Evolutionary conservation across 2,329 filamentous ascomycete genomes (phyloP), one percentile per base, ranked within the genome.

Genomic region (Chaetomiaceae sp.): DNA sequence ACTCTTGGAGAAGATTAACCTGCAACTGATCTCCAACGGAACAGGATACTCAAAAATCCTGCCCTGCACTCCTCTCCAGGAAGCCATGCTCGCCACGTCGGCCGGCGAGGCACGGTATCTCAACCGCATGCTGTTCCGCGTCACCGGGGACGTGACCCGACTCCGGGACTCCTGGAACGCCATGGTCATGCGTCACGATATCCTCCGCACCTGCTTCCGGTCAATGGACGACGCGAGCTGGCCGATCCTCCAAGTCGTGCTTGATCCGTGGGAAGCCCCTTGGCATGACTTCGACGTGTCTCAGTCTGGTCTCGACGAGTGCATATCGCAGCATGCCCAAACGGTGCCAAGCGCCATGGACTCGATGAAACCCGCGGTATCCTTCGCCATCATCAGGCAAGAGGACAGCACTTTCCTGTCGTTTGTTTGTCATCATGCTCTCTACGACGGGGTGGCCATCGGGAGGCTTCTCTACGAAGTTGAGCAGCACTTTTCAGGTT

Each of bases 381-480:
- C 73, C 4, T 69, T 78, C 46, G 75, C 72, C 0, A 47, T 75
- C 0, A 68, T 82, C 20, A 58, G 60, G 9, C 61, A 68, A 1
- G 61, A 62, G 6, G 65, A 61, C 0, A 64, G 57, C 0, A 47
- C 54, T 0, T 76, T 75, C 39, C 62, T 77, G 1, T 84, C 73
- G 0, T 78, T 78, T 45, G 68, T 75, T 34, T 84, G 74, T 61
- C 91, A 96, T 62, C 91, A 96, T 69, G 88, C 89, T 2, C 73
- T 96, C 0, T 95, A 96, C 62, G 91, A 96, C 69, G 91, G 87
- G 0, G 83, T 87, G 33, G 89, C 90, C 0, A 86, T 96, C 63
- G 73, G 77, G 1, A 75, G 77, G 8, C 73, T 96, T 0, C 77
- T 92, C 22, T 68, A 79, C 0, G 91, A 96, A 63, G 72, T 95